Evolutionary conservation across 148 eudicot genomes (phyloP).

Genomic region (Diospyros kaki): DNA sequence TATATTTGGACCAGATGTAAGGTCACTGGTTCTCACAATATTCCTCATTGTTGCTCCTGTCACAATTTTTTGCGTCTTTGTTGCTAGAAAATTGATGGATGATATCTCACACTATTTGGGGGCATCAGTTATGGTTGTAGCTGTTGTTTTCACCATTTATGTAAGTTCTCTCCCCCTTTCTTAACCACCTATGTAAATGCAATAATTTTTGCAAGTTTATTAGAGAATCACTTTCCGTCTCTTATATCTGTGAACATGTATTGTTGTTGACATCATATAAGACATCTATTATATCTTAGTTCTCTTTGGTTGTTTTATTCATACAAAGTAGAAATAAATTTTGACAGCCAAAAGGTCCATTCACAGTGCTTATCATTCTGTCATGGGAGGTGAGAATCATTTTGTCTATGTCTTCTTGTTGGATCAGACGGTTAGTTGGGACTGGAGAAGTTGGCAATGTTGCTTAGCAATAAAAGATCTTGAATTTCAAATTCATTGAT

Average conservation of each 20-base stretch:
- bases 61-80: conserved; percentile 69
- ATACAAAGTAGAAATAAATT: too few species aligned
- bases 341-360: too few species aligned
- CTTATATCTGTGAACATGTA: neutral
- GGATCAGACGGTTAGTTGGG: too few species aligned
- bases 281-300: too few species aligned
- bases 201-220: neutral
- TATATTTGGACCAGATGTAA: conserved; percentile 95
- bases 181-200: neutral
- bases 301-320: too few species aligned
- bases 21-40: conserved; percentile 82
- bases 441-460: too few species aligned
- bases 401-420: too few species aligned
- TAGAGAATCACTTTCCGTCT: neutral
- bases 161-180: conserved; percentile 46
- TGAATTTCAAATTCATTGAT: too few species aligned
- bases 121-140: conserved; percentile 67
- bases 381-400: too few species aligned
- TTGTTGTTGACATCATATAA: neutral
- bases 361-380: too few species aligned
- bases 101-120: conserved; percentile 63
- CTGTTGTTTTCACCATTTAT: conserved; percentile 58
- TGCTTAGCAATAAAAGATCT: too few species aligned
- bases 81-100: conserved; percentile 78
- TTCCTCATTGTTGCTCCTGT: conserved; percentile 88